Evolutionary conservation across 1,284 basidiomycete genomes (phyloP).

Genomic region (Ustilago bromivora): DNA sequence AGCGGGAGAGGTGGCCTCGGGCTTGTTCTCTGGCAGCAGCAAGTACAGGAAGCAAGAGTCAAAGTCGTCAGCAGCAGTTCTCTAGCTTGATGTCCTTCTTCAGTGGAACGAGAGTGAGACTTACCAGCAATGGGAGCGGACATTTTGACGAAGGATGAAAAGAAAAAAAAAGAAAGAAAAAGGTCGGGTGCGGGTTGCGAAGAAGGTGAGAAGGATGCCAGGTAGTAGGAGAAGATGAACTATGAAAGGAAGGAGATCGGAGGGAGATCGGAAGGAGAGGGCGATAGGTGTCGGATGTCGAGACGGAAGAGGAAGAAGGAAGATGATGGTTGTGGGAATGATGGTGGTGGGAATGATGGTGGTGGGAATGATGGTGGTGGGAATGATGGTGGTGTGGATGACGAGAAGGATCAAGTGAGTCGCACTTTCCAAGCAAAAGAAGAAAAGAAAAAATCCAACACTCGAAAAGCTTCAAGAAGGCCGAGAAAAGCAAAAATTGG

Average conservation of each 20-base stretch:
- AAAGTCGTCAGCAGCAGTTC: slow-evolving; percentile 7
- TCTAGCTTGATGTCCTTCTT: neutral
- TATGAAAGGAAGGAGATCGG: slow-evolving; percentile 1
- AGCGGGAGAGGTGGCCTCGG: slow-evolving; percentile 22
- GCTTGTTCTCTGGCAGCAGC: slow-evolving; percentile 20
- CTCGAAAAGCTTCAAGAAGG: slow-evolving; percentile 14
- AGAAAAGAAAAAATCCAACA: neutral
- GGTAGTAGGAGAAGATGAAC: slow-evolving; percentile 7
- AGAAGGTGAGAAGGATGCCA: slow-evolving; percentile 7
- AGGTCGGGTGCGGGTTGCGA: neutral
- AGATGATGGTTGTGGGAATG: slow-evolving; percentile 7
- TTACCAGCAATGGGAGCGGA: slow-evolving; percentile 12
- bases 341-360: no score
- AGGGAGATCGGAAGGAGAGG: slow-evolving; percentile 9
- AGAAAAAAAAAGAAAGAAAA: neutral
- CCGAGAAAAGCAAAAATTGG: no score
- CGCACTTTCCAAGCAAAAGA: slow-evolving; percentile 5
- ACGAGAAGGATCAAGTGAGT: neutral
- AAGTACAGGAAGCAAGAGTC: neutral
- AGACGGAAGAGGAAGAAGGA: slow-evolving; percentile 19
- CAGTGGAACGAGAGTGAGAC: neutral
- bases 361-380: slow-evolving; percentile 5
- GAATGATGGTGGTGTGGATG: slow-evolving; percentile 7
- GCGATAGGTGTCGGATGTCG: slow-evolving; percentile 9
- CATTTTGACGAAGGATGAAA: slow-evolving; percentile 8